Conservation (phyloP, 2,329 filamentous ascomycete genomes). For the Pseudopyricularia cyperi region DNA sequence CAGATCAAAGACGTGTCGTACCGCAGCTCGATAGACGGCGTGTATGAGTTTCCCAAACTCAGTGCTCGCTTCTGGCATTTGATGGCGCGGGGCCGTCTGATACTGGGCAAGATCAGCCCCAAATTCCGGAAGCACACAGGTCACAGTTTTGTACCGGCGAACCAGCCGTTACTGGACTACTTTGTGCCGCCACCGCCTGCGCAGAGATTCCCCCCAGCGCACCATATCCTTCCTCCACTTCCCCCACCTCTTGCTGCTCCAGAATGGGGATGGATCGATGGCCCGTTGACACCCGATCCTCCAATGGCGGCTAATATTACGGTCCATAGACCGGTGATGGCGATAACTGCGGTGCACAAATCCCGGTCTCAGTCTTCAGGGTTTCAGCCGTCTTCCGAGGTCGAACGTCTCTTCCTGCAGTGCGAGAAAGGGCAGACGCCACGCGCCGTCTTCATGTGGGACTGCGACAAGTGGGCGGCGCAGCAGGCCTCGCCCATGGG, state of each 20-base stretch:
- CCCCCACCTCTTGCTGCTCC: background rate
- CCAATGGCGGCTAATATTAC: background rate
- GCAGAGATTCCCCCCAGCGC: background rate
- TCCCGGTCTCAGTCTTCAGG: background rate
- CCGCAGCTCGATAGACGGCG: background rate
- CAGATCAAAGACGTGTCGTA: background rate
- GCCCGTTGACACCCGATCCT: background rate
- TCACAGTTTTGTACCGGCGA: background rate
- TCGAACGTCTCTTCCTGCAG: background rate
- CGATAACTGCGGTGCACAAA: background rate
- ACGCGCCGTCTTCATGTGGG: slow-evolving; percentile 2
- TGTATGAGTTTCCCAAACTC: background rate
- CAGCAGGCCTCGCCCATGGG: background rate
- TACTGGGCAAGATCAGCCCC: slow-evolving; percentile 2
- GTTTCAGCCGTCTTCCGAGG: background rate
- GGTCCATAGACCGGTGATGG: background rate
- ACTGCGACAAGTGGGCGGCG: slow-evolving; percentile 1
- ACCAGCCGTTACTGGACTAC: background rate
- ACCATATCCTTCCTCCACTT: background rate
- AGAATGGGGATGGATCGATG: background rate
- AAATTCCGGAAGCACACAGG: background rate
- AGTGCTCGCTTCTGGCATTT: background rate
- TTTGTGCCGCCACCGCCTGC: background rate
- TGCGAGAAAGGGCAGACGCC: background rate
- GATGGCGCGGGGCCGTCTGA: background rate